Conservation (phyloP, 1,139 yeast species). For the Yamadazyma atmosphaerica region DNA sequence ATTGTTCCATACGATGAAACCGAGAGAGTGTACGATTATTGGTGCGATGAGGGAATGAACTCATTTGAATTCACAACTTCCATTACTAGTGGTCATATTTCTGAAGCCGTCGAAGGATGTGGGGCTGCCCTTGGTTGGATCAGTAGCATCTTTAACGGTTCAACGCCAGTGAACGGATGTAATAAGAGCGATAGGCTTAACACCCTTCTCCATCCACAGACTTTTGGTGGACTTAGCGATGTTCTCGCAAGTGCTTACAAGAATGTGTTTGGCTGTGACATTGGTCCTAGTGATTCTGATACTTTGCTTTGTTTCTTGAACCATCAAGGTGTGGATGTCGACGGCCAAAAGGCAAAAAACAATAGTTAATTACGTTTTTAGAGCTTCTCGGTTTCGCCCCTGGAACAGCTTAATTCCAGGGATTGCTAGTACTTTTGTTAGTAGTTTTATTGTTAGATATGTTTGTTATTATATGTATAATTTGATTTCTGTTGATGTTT, state of each 20-base stretch:
- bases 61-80: slow-evolving; percentile 30
- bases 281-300: slow-evolving; percentile 11
- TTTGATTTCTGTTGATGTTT: no score
- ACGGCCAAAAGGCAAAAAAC: neutral
- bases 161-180: slow-evolving; percentile 28
- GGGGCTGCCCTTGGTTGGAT: slow-evolving; percentile 35
- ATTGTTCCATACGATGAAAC: slow-evolving; percentile 29
- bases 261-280: slow-evolving; percentile 10
- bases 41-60: slow-evolving; percentile 30
- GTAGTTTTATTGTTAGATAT: no score
- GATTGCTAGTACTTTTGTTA: no score
- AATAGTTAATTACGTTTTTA: neutral
- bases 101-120: slow-evolving; percentile 25
- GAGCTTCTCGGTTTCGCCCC: no score
- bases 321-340: neutral
- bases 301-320: neutral
- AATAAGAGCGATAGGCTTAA: slow-evolving; percentile 19
- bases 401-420: no score
- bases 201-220: slow-evolving; percentile 27
- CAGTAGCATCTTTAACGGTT: slow-evolving; percentile 20
- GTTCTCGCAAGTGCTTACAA: slow-evolving; percentile 7
- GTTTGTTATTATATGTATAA: no score
- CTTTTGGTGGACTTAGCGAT: slow-evolving; percentile 7
- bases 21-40: slow-evolving; percentile 25
- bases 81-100: slow-evolving; percentile 25